A percentile compares a stretch with the other conserved stretches of the same genome.
These are phyloP conservation scores for Thalia dealbata DNA, from an alignment of 176 grass and related monocot genomes.

Conservation along the genomic window DNA sequence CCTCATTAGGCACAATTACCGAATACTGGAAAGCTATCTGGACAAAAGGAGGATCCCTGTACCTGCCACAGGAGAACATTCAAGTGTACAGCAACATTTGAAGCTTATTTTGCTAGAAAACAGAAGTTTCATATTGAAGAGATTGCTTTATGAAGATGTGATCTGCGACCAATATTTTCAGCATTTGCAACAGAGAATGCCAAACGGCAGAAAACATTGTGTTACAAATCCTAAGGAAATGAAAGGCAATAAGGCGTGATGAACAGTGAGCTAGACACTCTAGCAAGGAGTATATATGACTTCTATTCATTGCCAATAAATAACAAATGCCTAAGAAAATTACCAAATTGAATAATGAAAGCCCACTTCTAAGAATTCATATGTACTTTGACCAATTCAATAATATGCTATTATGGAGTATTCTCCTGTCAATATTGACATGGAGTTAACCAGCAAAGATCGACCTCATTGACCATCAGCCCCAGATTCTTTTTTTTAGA, in stretches of 20 bases:
- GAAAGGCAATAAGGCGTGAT: background rate
- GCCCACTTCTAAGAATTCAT: too few relatives aligned
- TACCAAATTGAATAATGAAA: too few relatives aligned
- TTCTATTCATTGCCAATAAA: background rate
- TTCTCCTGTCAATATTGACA: too few relatives aligned
- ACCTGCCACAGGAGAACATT: background rate
- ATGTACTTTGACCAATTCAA: too few relatives aligned
- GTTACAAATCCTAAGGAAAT: background rate
- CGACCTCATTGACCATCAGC: too few relatives aligned
- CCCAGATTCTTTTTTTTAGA: too few relatives aligned
- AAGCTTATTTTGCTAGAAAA: background rate
- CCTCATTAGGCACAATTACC: background rate
- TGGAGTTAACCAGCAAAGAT: too few relatives aligned
- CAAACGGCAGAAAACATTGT: background rate
- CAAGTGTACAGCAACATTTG: background rate
- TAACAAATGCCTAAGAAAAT: background rate
- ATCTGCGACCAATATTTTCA: background rate
- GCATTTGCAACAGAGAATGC: background rate
- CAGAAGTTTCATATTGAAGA: background rate
- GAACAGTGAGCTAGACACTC: background rate
- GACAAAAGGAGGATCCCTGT: slow-evolving; percentile 1
- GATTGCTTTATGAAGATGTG: background rate
- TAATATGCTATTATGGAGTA: too few relatives aligned
- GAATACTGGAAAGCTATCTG: slow-evolving; percentile 11
- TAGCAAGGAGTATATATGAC: background rate